Base-by-base conservation (phyloP, 2,329 filamentous ascomycete genomes). In the Proliferodiscus dingleyae region DNA sequence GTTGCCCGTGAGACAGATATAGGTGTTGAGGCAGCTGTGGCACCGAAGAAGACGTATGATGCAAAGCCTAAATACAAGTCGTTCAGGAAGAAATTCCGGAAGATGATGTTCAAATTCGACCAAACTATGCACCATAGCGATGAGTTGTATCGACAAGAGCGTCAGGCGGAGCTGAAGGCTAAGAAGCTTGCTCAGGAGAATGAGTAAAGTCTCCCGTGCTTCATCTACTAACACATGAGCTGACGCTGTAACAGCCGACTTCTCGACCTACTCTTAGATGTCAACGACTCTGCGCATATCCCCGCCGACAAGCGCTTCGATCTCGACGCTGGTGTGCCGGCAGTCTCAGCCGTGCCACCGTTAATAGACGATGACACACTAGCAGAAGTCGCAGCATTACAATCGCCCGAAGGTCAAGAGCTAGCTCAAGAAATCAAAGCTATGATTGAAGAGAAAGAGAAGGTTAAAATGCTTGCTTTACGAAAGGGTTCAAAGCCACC, bases 131-230 rank as follows among this genome's bases (percentile, higher is more conserved):
- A 83, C 46, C 81, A 88, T 54, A 87, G 88, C 64, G 93, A 95
- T 67, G 78, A 83, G 44, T 75, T 93, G 49, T 93, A 93, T 68
- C 81, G 81, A 58, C 76, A 87, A 44, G 89, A 93, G 66, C 86
- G 87, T 65, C 83, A 85, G 66, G 87, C 90, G 28, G 81, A 85
- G 50, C 81, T 84, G 54, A 85, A 88, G 3, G 87, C 89, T 18
- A 89, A 87, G 65, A 79, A 89, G 42, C 77, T 98, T 50, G 85
- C 89, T 46, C 82, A 94, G 59, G 86, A 96, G 69, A 95, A 95
- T 59, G 91, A 97, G 90, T 95, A 76, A 61, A 83, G 28, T 38
- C n/a, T 41, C 18, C 15, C 29, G 37, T 26, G 15, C 9, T 44
- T n/a, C 26, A 16, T 6, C 6, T 11, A 10, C 16, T 21, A 36